Percentiles rank a stretch among this genome's conserved stretches.
These are phyloP conservation scores for Microcyclospora pomicola DNA, from an alignment of 2,329 filamentous ascomycete genomes.

Conservation along the genomic window DNA sequence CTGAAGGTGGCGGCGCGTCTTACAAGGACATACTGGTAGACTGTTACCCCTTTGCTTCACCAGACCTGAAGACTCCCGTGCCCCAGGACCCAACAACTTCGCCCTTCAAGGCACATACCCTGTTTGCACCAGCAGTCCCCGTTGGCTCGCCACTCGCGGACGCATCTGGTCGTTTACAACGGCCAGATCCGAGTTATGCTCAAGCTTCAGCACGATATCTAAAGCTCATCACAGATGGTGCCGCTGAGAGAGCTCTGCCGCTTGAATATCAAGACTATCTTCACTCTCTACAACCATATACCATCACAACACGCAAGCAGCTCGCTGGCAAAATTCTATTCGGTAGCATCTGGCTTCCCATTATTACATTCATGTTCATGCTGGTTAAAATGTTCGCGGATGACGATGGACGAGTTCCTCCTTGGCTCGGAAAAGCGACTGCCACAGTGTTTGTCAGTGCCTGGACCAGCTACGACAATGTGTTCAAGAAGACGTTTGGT, in stretches of 20 bases:
- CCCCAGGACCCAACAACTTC: conserved; percentile 48
- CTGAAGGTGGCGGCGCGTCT: conserved; percentile 73
- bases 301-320: conserved; percentile 53
- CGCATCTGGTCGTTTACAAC: conserved; percentile 33
- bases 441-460: conserved; percentile 41
- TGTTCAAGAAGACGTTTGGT: conserved; percentile 58
- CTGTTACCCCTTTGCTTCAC: conserved; percentile 55
- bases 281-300: conserved; percentile 53
- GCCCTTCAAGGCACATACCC: conserved; percentile 71
- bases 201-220: conserved; percentile 78
- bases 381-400: conserved; percentile 42
- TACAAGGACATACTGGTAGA: conserved; percentile 74
- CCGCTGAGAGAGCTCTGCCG: conserved; percentile 66
- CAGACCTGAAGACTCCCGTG: conserved; percentile 39
- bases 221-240: conserved; percentile 64
- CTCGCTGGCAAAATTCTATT: conserved; percentile 51
- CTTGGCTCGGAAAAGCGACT: conserved; percentile 46
- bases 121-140: conserved; percentile 49
- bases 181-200: conserved; percentile 57
- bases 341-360: conserved; percentile 43
- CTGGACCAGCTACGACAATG: conserved; percentile 52
- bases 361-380: conserved; percentile 41
- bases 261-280: conserved; percentile 65
- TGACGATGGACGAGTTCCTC: conserved; percentile 52
- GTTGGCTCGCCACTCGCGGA: conserved; percentile 19